Conservation (phyloP, 2,329 filamentous ascomycete species). For the Sclerotiophoma versabilis region DNA sequence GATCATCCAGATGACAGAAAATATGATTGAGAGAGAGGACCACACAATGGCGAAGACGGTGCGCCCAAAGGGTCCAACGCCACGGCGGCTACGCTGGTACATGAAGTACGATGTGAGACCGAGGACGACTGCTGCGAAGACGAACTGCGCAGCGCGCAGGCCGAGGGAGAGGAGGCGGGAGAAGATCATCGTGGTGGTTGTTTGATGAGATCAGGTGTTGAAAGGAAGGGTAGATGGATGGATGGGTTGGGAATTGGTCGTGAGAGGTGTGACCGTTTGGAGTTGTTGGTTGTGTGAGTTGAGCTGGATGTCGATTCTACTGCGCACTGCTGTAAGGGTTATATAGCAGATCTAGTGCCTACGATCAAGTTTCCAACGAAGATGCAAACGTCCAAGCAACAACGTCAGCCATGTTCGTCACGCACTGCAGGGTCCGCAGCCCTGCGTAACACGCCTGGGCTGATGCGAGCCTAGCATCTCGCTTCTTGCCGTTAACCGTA, state of each 20-base stretch:
- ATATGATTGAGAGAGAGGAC: constrained; percentile 71
- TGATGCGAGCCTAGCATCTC: constrained; percentile 8
- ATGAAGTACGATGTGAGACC: constrained; percentile 36
- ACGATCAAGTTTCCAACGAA: neutral
- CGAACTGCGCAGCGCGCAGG: constrained; percentile 69
- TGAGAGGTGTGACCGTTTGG: neutral
- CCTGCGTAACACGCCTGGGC: constrained; percentile 5
- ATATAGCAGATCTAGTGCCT: too few species aligned
- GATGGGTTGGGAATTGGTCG: too few species aligned
- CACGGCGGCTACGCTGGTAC: constrained; percentile 42
- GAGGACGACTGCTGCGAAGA: constrained; percentile 69
- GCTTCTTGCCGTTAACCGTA: constrained; percentile 9
- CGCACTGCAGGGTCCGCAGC: constrained; percentile 2
- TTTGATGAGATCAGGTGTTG: neutral
- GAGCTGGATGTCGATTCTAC: neutral
- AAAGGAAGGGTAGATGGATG: neutral
- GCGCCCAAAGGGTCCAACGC: constrained; percentile 65
- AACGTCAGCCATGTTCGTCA: constrained; percentile 16
- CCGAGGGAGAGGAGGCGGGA: constrained; percentile 63
- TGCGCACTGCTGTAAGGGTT: neutral
- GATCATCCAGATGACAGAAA: constrained; percentile 75
- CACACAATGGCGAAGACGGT: constrained; percentile 80
- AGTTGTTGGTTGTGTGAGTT: neutral
- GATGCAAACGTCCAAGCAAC: neutral
- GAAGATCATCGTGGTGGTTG: constrained; percentile 35